Evolutionary conservation across 1,139 yeast genomes (phyloP), one percentile per base, ranked within the genome.

Genomic region (Hanseniaspora uvarum): DNA sequence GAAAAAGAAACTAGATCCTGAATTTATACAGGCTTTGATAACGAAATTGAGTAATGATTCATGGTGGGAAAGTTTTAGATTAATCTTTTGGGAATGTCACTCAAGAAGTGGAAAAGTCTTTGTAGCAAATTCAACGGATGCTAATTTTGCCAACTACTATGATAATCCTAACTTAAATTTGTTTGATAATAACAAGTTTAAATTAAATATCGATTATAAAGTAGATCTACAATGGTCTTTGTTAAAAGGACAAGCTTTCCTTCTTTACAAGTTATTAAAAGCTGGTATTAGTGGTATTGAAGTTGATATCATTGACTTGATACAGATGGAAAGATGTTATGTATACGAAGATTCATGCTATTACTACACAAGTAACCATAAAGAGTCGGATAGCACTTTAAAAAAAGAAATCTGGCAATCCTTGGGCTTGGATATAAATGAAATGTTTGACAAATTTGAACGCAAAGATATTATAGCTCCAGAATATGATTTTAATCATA

Each of bases 201-300:
- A 58, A 79, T 76, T 58, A 68, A 86, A 49, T 74, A 82, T 80
- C 83, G 86, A 81, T 70, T 68, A 43, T 76, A 78, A 44, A 30
- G 48, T 50, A 3, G 31, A 37, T 38, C 31, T 50, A 56, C 92
- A 84, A 61, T 72, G 83, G 71, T 81, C 86, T 0, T 83, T 83
- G 1, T 61, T 84, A 61, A 83, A 83, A 62, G 94, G 94, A 0
- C 92, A 84, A 61, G 87, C 92, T 0, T 83, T 81, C 67, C 83
- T 83, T 59, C 83, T 83, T 7, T 0, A 66, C 83, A 53, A 79
- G 79, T 60, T 67, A 72, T 43, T 71, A 73, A 1, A 74, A 75
- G 46, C 83, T 80, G 52, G 87, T 88, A 0, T 89, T 88, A 0
- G 68, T 82, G 56, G 88, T 83, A 58, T 69, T 83, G 26, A 81